These are phyloP conservation scores for Ustilago tritici DNA, from an alignment of 1,284 basidiomycete species.

Conservation along the genomic window DNA sequence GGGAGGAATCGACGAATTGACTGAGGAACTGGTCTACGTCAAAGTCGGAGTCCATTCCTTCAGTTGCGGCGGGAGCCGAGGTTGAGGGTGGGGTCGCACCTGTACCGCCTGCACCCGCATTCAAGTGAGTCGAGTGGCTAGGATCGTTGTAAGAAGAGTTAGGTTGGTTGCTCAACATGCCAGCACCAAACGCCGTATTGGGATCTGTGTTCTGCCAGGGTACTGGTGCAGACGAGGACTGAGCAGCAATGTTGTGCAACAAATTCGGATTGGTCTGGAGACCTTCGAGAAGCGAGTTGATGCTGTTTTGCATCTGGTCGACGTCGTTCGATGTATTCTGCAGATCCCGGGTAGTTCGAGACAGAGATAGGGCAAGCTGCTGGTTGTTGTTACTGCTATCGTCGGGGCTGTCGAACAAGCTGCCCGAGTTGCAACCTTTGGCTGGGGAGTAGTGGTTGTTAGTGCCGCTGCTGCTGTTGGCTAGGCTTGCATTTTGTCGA, in stretches of 20 bases:
- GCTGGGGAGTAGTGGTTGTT: slow-evolving; percentile 17
- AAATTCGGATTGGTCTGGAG: slow-evolving; percentile 74
- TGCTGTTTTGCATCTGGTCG: slow-evolving; percentile 78
- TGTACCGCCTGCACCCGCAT: neutral
- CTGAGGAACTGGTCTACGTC: slow-evolving; percentile 62
- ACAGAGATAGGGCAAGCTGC: slow-evolving; percentile 42
- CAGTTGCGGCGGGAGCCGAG: neutral
- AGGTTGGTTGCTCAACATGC: neutral
- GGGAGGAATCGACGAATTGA: slow-evolving; percentile 57
- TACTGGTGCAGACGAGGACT: neutral
- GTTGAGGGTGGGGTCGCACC: slow-evolving; percentile 28
- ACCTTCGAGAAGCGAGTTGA: slow-evolving; percentile 79
- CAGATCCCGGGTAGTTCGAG: slow-evolving; percentile 70
- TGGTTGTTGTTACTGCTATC: slow-evolving; percentile 35
- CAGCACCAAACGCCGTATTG: slow-evolving; percentile 7
- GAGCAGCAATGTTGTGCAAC: slow-evolving; percentile 16
- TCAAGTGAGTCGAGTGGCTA: neutral
- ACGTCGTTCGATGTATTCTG: slow-evolving; percentile 80
- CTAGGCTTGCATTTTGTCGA: slow-evolving; percentile 17
- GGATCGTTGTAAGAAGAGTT: neutral
- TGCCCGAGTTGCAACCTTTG: slow-evolving; percentile 10
- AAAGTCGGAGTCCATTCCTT: slow-evolving; percentile 48
- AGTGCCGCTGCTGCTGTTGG: slow-evolving; percentile 13
- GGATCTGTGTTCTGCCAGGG: slow-evolving; percentile 3
- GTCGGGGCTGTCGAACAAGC: slow-evolving; percentile 16